A percentile compares a stretch with the other conserved stretches of the same genome.
These are phyloP conservation scores for Erodium moschatum DNA, from an alignment of 441 rosid genomes.

Conservation along the genomic window DNA sequence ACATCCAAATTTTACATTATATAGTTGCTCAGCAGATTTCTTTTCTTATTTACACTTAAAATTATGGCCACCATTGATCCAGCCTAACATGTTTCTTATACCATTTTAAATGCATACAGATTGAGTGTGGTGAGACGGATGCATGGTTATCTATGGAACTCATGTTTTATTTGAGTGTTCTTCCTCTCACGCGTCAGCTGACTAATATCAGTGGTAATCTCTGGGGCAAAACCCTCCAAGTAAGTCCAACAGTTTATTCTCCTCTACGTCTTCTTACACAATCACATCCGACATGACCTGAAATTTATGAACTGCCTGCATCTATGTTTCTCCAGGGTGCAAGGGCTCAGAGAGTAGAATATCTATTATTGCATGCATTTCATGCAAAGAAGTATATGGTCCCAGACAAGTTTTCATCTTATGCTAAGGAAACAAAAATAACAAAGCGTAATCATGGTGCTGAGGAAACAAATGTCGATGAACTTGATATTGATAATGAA, in stretches of 20 bases:
- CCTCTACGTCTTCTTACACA: slow-evolving; percentile 9
- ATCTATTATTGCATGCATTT: slow-evolving; percentile 84
- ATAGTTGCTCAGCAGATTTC: too few species aligned
- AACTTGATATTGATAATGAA: slow-evolving; percentile 40
- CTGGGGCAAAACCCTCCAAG: slow-evolving; percentile 97
- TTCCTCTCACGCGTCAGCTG: slow-evolving; percentile 95
- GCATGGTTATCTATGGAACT: slow-evolving; percentile 99
- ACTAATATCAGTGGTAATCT: slow-evolving; percentile 97
- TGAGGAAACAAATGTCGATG: slow-evolving; percentile 40
- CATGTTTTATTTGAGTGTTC: slow-evolving; percentile 88
- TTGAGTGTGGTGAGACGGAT: slow-evolving; percentile 93
- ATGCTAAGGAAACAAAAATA: slow-evolving; percentile 46
- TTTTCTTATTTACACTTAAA: not conserved
- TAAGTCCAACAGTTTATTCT: slow-evolving; percentile 27
- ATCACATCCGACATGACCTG: slow-evolving; percentile 6
- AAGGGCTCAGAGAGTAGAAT: slow-evolving; percentile 92
- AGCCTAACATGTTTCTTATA: slow-evolving; percentile 22
- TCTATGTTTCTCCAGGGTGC: slow-evolving; percentile 62
- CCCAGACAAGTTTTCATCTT: slow-evolving; percentile 70
- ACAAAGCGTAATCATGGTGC: slow-evolving; percentile 46
- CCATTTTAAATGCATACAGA: slow-evolving; percentile 40
- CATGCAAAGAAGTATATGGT: slow-evolving; percentile 81
- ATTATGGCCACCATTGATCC: slow-evolving; percentile 15
- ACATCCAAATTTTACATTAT: not conserved
- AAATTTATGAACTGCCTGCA: slow-evolving; percentile 2